Evolutionary conservation across 345 rosid genomes (phyloP).

Genomic region (Viola odorata): DNA sequence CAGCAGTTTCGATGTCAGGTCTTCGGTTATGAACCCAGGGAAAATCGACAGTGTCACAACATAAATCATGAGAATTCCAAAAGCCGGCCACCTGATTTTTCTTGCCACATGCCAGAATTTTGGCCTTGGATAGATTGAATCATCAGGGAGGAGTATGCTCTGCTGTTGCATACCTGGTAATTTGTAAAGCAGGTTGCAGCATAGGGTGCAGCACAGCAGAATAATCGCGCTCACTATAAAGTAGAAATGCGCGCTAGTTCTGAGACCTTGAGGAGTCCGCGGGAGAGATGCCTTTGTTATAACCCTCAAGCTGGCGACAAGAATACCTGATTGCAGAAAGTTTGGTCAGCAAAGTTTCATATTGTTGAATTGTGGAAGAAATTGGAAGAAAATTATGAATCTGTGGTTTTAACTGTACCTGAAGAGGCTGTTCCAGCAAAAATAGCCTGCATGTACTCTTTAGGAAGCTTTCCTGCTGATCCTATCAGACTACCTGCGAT

Average conservation of each 20-base stretch:
- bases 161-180: conserved; percentile 67
- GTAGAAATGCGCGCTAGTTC: conserved; percentile 70
- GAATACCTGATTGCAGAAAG: conserved; percentile 46
- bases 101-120: conserved; percentile 43
- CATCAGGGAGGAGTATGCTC: conserved; percentile 20
- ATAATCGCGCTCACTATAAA: conserved; percentile 61
- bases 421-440: conserved; percentile 96
- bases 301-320: conserved; percentile 68
- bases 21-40: conserved; percentile 78
- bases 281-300: conserved; percentile 80
- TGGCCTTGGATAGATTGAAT: conserved; percentile 28
- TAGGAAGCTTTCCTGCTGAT: conserved; percentile 82
- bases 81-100: conserved; percentile 53
- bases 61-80: conserved; percentile 56
- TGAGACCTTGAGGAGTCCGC: conserved; percentile 58
- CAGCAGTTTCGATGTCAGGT: conserved; percentile 46
- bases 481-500: conserved; percentile 84
- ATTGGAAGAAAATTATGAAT: neutral
- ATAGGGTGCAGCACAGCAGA: conserved; percentile 55
- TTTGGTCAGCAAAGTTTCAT: neutral
- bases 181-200: conserved; percentile 58
- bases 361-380: neutral
- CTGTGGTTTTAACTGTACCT: conserved; percentile 32
- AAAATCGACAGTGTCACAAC: conserved; percentile 73
- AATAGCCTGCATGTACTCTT: conserved; percentile 87